Evolutionary conservation across 208 protist species (phyloP), one percentile per base, ranked within the genome.

Genomic region (Trichomonas gallinae): DNA sequence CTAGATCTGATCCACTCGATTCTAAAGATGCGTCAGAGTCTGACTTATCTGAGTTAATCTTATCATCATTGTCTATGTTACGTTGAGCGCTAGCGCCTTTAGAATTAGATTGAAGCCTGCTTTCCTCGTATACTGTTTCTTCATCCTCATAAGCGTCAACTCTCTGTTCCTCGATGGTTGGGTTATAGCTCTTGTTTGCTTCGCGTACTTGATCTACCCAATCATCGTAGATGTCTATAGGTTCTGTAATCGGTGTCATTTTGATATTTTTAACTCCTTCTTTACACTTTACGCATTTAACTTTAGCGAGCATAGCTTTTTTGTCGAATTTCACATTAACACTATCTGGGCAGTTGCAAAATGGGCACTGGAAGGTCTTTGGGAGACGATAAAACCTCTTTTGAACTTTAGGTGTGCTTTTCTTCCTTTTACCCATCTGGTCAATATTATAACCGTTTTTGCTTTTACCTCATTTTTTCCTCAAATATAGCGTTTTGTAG

Each of bases 401-500:
- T 51, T 93, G 87, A 38, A 93, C 87, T 38, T 93, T 93, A 23
- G 42, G 42, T 38, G 40, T 44, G 1, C 31, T 93, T 44, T 93
- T 93, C 87, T 93, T 93, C 36, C 81, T 85, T 51, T 93, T 93
- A 38, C 87, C 87, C 87, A 93, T 93, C 38, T 51, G 46, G 46
- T 51, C 46, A 51, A 51, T 51, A 51, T 51, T 15, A 51, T 15
- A 51, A 51, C 46, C 46, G 46, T 51, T 51, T 13, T 51, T 51
- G 46, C 13, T 3, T 15, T 13, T 51, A 51, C 46, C 46, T 51
- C 46, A 51, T 51, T 51, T 51, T 51, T 51, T 51, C 46, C 3
- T 51, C 46, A 51, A 51, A 51, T 51, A 51, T 15, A 15, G 46
- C 9, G 46, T 51, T 13, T 51, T 51, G 46, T 51, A 13, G 46